Evolutionary conservation across 495 filamentous ascomycete species (phyloP), one percentile per base, ranked within the genome.

Genomic region (Extremus antarcticus): DNA sequence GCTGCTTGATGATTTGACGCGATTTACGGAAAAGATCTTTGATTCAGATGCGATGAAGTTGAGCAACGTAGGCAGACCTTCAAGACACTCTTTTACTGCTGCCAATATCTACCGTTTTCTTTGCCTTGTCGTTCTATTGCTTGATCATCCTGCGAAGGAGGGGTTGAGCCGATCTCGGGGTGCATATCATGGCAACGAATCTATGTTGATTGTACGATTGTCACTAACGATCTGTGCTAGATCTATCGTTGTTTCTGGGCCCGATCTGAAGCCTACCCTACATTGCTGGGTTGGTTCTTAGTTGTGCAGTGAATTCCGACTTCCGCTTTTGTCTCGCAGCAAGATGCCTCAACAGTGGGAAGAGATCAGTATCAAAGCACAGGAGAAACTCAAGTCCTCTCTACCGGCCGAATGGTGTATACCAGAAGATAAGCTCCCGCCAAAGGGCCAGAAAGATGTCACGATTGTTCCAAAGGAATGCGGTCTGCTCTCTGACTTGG

Each of bases 1-100:
- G 66, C 69, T 56, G 73, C 72, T 55, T 76, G 70, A 69, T 46
- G 43, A 46, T 22, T 46, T 46, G 7, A 35, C 13, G 29, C 29
- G 29, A 35, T 35, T 7, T 35, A 35, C 29, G 29, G 13, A 35
- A 35, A n/a, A n/a, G n/a, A n/a, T n/a, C n/a, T n/a, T n/a, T n/a
- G n/a, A n/a, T n/a, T n/a, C n/a, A n/a, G n/a, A n/a, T n/a, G n/a
- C n/a, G n/a, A n/a, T 40, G 38, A 40, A 10, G 38, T 10, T 40
- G 38, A 40, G 10, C 10, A n/a, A n/a, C 24, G 39, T 25, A 46
- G 53, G 32, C 53, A 55, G 53, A 41, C 38, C 51, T 43, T 54
- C 25, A 55, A 35, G 53, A 55, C 53, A 55, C 53, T 55, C 53
- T 25, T 48, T 55, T 47, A 16, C 41, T 45, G 16, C 29, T 35